Evolutionary conservation across 352 stramenopile species (phyloP).

Genomic region (Phytophthora idaei): DNA sequence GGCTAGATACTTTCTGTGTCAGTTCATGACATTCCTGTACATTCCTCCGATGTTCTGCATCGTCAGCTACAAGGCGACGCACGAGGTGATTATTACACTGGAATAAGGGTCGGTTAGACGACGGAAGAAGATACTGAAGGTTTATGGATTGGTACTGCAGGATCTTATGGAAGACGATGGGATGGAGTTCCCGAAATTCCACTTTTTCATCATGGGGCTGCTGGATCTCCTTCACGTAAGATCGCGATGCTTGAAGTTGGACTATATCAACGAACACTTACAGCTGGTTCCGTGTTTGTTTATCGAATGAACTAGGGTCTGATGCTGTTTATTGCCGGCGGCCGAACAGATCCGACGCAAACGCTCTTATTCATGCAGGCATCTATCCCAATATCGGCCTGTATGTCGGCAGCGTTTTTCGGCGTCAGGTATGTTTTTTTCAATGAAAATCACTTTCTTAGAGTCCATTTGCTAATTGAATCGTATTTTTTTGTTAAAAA

Average conservation of each 20-base stretch:
- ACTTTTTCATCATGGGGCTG: slow-evolving; percentile 89
- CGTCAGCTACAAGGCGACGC: slow-evolving; percentile 83
- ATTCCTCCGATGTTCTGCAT: slow-evolving; percentile 88
- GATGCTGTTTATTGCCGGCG: slow-evolving; percentile 84
- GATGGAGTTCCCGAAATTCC: slow-evolving; percentile 85
- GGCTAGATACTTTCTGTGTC: slow-evolving; percentile 83
- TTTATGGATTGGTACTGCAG: slow-evolving; percentile 38
- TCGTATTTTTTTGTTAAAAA: slow-evolving; percentile 22
- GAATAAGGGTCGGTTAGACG: not conserved
- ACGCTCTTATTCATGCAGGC: slow-evolving; percentile 88
- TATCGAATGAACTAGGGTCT: slow-evolving; percentile 52
- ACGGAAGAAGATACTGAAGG: not conserved
- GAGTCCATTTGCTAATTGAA: slow-evolving; percentile 1
- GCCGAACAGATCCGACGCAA: slow-evolving; percentile 81
- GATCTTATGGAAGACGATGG: slow-evolving; percentile 87
- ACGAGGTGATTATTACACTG: slow-evolving; percentile 46
- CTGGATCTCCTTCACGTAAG: slow-evolving; percentile 82
- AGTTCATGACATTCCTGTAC: slow-evolving; percentile 90
- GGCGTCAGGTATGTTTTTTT: slow-evolving; percentile 45
- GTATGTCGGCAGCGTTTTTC: slow-evolving; percentile 61
- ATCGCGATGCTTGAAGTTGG: not conserved
- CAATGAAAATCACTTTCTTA: not conserved
- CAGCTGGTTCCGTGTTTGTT: slow-evolving; percentile 6
- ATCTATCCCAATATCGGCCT: slow-evolving; percentile 74
- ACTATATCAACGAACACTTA: not conserved